A percentile compares a stretch with the other conserved stretches of the same genome.
Conservation (phyloP, 768 basidiomycete genomes). For the Suillus sp. region DNA sequence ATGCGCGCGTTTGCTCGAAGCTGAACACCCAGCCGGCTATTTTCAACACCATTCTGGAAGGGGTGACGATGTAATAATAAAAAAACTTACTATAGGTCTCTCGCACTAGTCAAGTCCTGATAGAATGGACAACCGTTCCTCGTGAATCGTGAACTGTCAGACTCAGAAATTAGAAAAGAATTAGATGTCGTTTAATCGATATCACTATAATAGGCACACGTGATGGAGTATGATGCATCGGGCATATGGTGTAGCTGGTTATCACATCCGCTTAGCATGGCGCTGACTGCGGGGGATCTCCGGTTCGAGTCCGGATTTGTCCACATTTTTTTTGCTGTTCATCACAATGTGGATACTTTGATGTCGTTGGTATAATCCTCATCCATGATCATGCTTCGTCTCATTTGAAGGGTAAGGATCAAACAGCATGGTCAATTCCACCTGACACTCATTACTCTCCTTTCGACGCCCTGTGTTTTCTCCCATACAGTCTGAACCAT, state of each 20-base stretch:
- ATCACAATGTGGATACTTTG: not conserved
- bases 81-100: not conserved
- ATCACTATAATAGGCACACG: not conserved
- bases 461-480: constrained; percentile 64
- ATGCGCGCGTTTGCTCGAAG: not conserved
- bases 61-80: too few species aligned
- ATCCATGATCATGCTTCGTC: not conserved
- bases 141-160: not conserved
- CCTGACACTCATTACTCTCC: constrained; percentile 64
- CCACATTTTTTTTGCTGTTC: constrained; percentile 28
- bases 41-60: not conserved
- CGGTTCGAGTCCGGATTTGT: constrained; percentile 44
- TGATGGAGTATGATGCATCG: not conserved
- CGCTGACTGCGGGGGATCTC: constrained; percentile 40
- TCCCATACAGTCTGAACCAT: constrained; percentile 66
- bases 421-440: constrained; percentile 41
- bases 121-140: not conserved
- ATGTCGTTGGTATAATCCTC: not conserved
- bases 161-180: too few species aligned
- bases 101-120: not conserved
- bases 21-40: not conserved
- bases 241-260: constrained; percentile 44
- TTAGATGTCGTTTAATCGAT: too few species aligned
- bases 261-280: constrained; percentile 43
- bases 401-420: not conserved